Conservation (phyloP, 495 filamentous ascomycete genomes). For the Achaetomiella virescens region DNA sequence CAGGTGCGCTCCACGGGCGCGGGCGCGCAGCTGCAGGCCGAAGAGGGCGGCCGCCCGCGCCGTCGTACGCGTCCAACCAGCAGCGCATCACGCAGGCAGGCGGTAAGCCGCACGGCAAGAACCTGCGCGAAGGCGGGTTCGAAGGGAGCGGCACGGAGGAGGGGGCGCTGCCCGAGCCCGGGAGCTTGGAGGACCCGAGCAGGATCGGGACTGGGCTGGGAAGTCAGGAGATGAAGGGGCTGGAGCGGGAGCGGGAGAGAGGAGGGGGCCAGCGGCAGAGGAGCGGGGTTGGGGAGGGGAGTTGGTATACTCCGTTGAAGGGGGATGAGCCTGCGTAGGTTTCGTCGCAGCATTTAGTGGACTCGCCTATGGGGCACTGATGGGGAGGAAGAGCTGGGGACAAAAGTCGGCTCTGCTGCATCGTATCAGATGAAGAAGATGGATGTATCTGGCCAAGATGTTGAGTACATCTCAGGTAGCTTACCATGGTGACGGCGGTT, state of each 20-base stretch:
- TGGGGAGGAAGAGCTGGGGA: not conserved
- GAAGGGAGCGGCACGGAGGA: conserved; percentile 29
- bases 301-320: conserved; percentile 20
- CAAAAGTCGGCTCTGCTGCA: too few relatives aligned
- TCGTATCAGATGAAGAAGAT: too few relatives aligned
- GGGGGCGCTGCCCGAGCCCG: conserved; percentile 31
- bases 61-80: conserved; percentile 28
- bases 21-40: not conserved
- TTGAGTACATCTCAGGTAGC: too few relatives aligned
- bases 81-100: conserved; percentile 5
- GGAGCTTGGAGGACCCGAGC: conserved; percentile 34
- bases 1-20: not conserved
- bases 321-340: conserved; percentile 18
- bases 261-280: not conserved
- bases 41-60: conserved; percentile 27
- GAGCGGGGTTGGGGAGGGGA: conserved; percentile 7
- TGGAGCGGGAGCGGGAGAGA: conserved; percentile 8
- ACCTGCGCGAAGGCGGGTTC: conserved; percentile 33
- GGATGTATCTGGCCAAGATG: too few relatives aligned
- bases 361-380: not conserved
- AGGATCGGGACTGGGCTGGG: conserved; percentile 11
- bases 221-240: conserved; percentile 1
- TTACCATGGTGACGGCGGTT: too few relatives aligned
- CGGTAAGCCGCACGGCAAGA: conserved; percentile 39
- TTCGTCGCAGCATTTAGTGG: not conserved